Evolutionary conservation across 805 yeast genomes (phyloP).

Genomic region (Nakazawaea ishiwadae): DNA sequence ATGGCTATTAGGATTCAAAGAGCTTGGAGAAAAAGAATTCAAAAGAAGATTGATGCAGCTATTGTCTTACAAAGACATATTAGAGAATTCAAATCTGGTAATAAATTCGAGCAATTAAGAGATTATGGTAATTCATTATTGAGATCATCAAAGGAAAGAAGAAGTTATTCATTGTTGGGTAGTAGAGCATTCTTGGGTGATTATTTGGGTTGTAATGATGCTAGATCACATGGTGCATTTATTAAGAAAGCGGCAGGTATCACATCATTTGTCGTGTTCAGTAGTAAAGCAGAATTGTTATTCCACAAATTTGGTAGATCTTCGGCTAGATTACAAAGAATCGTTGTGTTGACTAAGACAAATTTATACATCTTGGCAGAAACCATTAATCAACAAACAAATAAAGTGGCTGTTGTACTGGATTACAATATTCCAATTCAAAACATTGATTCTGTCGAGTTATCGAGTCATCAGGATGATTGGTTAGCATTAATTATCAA

Average conservation of each 20-base stretch:
- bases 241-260: slow-evolving; percentile 67
- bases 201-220: slow-evolving; percentile 80
- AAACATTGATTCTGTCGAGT: slow-evolving; percentile 54
- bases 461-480: slow-evolving; percentile 82
- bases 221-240: slow-evolving; percentile 68
- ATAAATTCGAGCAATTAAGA: slow-evolving; percentile 77
- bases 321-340: slow-evolving; percentile 69
- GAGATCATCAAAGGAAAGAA: slow-evolving; percentile 78
- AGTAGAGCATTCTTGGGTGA: slow-evolving; percentile 93
- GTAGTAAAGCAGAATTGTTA: slow-evolving; percentile 76
- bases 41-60: slow-evolving; percentile 84
- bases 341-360: slow-evolving; percentile 62
- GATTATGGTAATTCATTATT: slow-evolving; percentile 75
- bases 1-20: slow-evolving; percentile 98
- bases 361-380: slow-evolving; percentile 71
- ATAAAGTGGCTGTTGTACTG: slow-evolving; percentile 45
- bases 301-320: slow-evolving; percentile 91
- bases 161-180: slow-evolving; percentile 83
- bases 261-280: slow-evolving; percentile 66
- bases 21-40: slow-evolving; percentile 86
- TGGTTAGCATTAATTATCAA: slow-evolving; percentile 76
- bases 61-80: slow-evolving; percentile 75
- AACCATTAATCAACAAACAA: slow-evolving; percentile 51
- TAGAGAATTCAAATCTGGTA: slow-evolving; percentile 76
- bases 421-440: slow-evolving; percentile 63